A percentile compares a stretch with the other conserved stretches of the same genome.
Conservation (phyloP, 2,329 filamentous ascomycete genomes). For the Aspergillus tanneri region DNA sequence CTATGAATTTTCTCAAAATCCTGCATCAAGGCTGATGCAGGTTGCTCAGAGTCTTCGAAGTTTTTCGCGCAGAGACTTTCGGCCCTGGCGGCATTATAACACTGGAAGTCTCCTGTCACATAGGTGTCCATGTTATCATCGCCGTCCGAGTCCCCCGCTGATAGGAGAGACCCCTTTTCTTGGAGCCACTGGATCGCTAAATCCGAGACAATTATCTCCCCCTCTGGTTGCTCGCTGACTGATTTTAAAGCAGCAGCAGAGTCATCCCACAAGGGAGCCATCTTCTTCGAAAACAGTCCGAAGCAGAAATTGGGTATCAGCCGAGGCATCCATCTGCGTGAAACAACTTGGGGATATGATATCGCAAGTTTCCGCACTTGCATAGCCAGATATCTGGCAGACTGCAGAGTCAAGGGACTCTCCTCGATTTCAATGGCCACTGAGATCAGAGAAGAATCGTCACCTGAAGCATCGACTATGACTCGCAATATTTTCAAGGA, state of each 20-base stretch:
- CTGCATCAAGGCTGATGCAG: conserved; percentile 59
- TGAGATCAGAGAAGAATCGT: conserved; percentile 45
- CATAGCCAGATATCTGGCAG: conserved; percentile 75
- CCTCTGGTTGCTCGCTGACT: conserved; percentile 67
- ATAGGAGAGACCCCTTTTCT: conserved; percentile 27
- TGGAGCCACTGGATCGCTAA: conserved; percentile 77
- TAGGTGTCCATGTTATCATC: conserved; percentile 26
- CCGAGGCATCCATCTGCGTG: conserved; percentile 64
- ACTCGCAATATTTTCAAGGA: conserved; percentile 71
- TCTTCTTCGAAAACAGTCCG: conserved; percentile 80
- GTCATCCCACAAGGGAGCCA: conserved; percentile 86
- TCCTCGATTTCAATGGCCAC: conserved; percentile 78
- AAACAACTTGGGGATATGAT: conserved; percentile 59
- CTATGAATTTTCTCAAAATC: conserved; percentile 65
- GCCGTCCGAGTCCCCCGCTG: conserved; percentile 25
- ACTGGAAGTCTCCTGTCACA: conserved; percentile 67
- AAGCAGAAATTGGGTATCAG: conserved; percentile 82
- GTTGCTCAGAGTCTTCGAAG: conserved; percentile 54
- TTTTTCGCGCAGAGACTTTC: conserved; percentile 53
- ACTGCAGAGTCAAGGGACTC: conserved; percentile 73
- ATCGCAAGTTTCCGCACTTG: conserved; percentile 74
- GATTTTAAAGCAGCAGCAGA: conserved; percentile 71
- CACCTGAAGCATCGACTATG: conserved; percentile 49
- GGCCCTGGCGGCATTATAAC: conserved; percentile 68
- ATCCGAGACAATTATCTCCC: conserved; percentile 69